A percentile compares a stretch with the other conserved stretches of the same genome.
These are phyloP conservation scores for Rhizophora mangle DNA, from an alignment of 345 rosid genomes.

Conservation along the genomic window DNA sequence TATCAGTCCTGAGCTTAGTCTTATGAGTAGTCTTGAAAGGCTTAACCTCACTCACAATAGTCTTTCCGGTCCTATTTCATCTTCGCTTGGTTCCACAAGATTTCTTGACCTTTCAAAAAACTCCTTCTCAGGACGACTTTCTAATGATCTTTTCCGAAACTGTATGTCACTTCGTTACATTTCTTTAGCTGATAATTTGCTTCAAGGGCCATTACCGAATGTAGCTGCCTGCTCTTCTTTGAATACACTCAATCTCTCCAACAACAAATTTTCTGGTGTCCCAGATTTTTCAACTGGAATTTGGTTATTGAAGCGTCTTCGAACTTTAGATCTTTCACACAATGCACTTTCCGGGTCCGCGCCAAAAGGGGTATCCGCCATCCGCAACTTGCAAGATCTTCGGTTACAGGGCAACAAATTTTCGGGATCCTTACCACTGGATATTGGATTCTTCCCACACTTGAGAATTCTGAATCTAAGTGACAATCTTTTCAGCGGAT, in stretches of 20 bases:
- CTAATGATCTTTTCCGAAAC: constrained; percentile 46
- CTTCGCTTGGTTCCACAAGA: constrained; percentile 42
- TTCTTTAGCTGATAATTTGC: constrained; percentile 56
- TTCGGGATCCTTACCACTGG: constrained; percentile 62
- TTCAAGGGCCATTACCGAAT: constrained; percentile 61
- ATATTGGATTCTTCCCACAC: constrained; percentile 72
- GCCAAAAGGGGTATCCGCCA: constrained; percentile 42
- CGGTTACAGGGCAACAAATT: constrained; percentile 52
- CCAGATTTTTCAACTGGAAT: constrained; percentile 48
- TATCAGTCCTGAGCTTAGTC: constrained; percentile 37
- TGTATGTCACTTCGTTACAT: constrained; percentile 48
- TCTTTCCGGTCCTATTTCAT: constrained; percentile 59
- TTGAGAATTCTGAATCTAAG: constrained; percentile 54
- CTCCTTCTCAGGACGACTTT: constrained; percentile 59
- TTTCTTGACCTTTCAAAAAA: constrained; percentile 76
- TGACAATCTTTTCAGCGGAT: constrained; percentile 55
- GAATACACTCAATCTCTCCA: constrained; percentile 64
- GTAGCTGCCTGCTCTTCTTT: constrained; percentile 49
- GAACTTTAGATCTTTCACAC: constrained; percentile 68
- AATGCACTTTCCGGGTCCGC: constrained; percentile 58
- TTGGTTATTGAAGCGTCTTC: constrained; percentile 53
- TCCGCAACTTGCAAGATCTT: constrained; percentile 60
- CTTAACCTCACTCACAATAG: constrained; percentile 65
- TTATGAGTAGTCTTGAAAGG: constrained; percentile 38
- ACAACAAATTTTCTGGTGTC: constrained; percentile 57